Conservation (phyloP, 2,329 filamentous ascomycete genomes). For the Penicillium sp. region DNA sequence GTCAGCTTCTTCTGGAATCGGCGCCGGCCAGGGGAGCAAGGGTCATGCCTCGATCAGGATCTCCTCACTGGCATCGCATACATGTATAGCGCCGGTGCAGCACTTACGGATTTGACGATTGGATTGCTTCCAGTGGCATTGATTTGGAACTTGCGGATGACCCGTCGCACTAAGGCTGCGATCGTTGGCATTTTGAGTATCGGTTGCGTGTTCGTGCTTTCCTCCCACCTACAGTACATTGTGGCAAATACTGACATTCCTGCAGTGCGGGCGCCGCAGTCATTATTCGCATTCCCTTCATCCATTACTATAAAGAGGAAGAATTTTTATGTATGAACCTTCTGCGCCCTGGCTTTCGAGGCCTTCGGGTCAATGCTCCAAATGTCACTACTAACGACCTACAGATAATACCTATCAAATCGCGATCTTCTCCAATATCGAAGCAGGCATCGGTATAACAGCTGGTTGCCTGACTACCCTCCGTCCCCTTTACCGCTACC, state of each 20-base stretch:
- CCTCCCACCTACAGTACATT: neutral
- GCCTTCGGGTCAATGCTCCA: no score
- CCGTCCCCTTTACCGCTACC: constrained; percentile 44
- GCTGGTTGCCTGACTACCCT: constrained; percentile 39
- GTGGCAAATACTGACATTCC: constrained; percentile 16
- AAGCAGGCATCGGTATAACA: constrained; percentile 37
- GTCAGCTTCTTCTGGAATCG: constrained; percentile 50
- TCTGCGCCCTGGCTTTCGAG: neutral
- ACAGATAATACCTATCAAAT: constrained; percentile 45
- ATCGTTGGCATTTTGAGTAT: constrained; percentile 52
- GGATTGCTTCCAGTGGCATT: constrained; percentile 52
- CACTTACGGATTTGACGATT: constrained; percentile 51
- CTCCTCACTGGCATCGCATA: constrained; percentile 53
- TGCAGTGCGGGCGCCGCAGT: constrained; percentile 28
- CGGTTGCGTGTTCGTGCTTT: constrained; percentile 46
- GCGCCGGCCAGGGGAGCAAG: constrained; percentile 20
- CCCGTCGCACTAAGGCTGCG: constrained; percentile 48
- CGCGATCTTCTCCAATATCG: constrained; percentile 37
- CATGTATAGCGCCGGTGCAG: constrained; percentile 47
- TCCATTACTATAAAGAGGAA: constrained; percentile 16
- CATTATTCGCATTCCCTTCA: constrained; percentile 26
- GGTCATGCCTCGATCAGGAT: constrained; percentile 41
- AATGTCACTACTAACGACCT: constrained; percentile 16
- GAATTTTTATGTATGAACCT: constrained; percentile 27
- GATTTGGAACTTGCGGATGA: constrained; percentile 55